phyloP scores from a whole-genome alignment of 2,329 filamentous ascomycete species.

The Penicillium vulpinum region DNA sequence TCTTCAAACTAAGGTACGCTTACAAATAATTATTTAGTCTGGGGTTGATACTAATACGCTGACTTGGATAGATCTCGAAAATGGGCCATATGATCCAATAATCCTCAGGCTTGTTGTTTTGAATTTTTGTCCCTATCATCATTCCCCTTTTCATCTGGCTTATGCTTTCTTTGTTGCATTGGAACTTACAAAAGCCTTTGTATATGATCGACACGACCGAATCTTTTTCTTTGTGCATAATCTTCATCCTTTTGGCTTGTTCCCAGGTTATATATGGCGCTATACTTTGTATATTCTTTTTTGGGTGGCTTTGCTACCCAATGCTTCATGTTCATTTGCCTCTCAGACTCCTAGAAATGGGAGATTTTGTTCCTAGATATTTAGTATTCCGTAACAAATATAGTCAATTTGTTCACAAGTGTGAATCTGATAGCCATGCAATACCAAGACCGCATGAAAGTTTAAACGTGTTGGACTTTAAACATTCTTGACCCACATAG shows the following conservation, averaged over 20 bases:
- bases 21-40: not conserved
- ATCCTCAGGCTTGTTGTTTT: slow-evolving; percentile 10
- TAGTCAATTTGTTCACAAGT: not conserved
- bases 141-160: slow-evolving; percentile 2
- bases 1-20: slow-evolving; percentile 82
- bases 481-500: not conserved
- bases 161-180: slow-evolving; percentile 12
- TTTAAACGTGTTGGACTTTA: not conserved
- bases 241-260: slow-evolving; percentile 10
- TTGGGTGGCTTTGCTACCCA: slow-evolving; percentile 1
- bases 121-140: not conserved
- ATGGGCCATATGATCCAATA: slow-evolving; percentile 74
- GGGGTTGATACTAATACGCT: not conserved
- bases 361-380: not conserved
- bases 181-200: slow-evolving; percentile 14
- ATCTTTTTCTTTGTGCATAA: slow-evolving; percentile 16
- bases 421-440: not conserved
- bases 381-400: not conserved
- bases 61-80: slow-evolving; percentile 67
- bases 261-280: not conserved
- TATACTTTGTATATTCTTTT: slow-evolving; percentile 14
- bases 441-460: not conserved
- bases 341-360: not conserved
- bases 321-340: not conserved
- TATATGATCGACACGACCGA: slow-evolving; percentile 27